Base-by-base conservation (phyloP, 176 grass and related monocot species). In the Rhynchospora pubera region DNA sequence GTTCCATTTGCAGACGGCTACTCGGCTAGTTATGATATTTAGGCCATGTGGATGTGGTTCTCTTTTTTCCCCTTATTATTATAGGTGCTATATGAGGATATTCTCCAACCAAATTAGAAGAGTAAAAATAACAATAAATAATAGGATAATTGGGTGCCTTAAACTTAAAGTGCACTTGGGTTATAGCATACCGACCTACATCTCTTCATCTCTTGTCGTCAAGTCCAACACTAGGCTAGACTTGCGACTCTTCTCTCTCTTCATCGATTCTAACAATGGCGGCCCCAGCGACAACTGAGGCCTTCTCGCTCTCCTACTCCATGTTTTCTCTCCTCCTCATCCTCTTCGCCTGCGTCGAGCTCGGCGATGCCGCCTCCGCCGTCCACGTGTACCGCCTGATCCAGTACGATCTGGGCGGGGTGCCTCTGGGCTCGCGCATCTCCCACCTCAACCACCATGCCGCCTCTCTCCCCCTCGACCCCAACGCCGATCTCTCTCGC, bases 321-420 rank as follows among this genome's bases (percentile, higher is more conserved):
- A 71, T 86, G 9, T 53, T 94, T 50, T 89, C 88, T 23, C 85
- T 94, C 50, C 22, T 89, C 34, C 90, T 98, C 50, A 75, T 99
- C 74, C 86, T 99, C 57, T 84, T 95, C 74, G 90, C 96, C 68
- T 94, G 96, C 68, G 85, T 95, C 32, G 90, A 99, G 86, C 91
- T 95, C 79, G 85, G 89, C 3, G 92, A 98, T 85, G 95, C 92
- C 5, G 95, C 92, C 28, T 84, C 87, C 81, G 95, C 96, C 82
- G 91, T 99, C 45, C 86, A 90, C 59, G 96, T 99, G 30, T 95
- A 93, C 89, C 96, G 96, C 16, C 79, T 95, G 72, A 90, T 95
- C 89, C 96, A 99, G 89, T 99, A 99, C 91, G 96, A 99, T 91
- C 91, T 99, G 55, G 86, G 90, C 10, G 89, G 87, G 42, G 84